Evolutionary conservation across 1,284 basidiomycete genomes (phyloP), one percentile per base, ranked within the genome.

Genomic region (Ganoderma resinaceum): DNA sequence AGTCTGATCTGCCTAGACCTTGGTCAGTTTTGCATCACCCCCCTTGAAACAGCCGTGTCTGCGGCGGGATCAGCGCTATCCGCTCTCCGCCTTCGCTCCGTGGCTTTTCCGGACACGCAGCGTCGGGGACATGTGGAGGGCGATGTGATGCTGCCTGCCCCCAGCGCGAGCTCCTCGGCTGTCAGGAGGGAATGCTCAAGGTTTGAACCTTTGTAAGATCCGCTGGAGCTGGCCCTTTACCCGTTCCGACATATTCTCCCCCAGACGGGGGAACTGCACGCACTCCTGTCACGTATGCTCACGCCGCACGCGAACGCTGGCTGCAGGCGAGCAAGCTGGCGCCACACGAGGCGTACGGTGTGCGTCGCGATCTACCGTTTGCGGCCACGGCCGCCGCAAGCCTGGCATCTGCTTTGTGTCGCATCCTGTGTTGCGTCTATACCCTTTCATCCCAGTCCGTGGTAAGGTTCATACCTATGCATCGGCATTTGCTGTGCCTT

Each of bases 171-270:
- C 35, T 38, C 58, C 35, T 58, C 55, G 33, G 55, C 58, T 40
- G 58, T 60, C 58, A 60, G 58, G 35, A 52, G 46, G 11, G 66
- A 59, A 66, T 29, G 42, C 23, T 57, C 35, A 62, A 59, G 53
- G 53, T 62, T 62, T 35, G 43, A 37, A 65, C 37, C 58, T 37
- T 60, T 60, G 38, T 60, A 40, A 60, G 58, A 40, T 60, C 42
- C 58, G 40, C 67, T 62, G 67, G 67, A 68, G 52, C 59, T 58
- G 26, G 40, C 38, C 60, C 67, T 61, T 65, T 65, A 49, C 67
- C 60, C 3, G 8, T 65, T 68, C 67, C 35, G 67, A 55, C 67
- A 62, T 46, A 12, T 35, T 42, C 38, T 65, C 60, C 53, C 67
- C 67, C 52, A 37, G 63, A 49, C 59, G 55, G 53, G 58, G 63